Conservation (phyloP, 116 monocot genomes). For the Papilionanthe hybrid region DNA sequence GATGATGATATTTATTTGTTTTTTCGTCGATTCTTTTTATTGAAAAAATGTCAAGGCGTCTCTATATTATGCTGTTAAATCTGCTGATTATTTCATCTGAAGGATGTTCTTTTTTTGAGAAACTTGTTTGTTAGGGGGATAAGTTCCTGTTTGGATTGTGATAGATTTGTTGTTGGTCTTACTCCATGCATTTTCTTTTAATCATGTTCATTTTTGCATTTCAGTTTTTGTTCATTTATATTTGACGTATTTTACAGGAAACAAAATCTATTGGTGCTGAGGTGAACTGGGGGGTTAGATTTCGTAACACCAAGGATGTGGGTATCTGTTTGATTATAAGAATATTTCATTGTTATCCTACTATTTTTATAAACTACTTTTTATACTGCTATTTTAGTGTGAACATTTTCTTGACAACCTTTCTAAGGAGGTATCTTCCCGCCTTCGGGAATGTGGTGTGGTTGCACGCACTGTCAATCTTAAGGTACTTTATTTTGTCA, state of each 20-base stretch:
- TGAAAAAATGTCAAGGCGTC: background rate
- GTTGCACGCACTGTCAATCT: slow-evolving; percentile 73
- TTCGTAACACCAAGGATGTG: slow-evolving; percentile 60
- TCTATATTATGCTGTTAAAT: background rate
- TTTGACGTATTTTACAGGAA: slow-evolving; percentile 50
- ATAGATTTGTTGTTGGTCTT: background rate
- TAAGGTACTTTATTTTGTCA: slow-evolving; percentile 42
- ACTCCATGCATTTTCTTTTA: background rate
- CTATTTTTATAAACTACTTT: background rate
- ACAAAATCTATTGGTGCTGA: slow-evolving; percentile 95
- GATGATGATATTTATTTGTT: background rate
- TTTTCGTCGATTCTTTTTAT: background rate
- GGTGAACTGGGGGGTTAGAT: slow-evolving; percentile 97
- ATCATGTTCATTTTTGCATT: background rate
- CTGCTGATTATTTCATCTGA: background rate
- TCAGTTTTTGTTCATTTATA: background rate
- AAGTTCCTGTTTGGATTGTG: background rate
- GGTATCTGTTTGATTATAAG: slow-evolving; percentile 17
- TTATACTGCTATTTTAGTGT: slow-evolving; percentile 39
- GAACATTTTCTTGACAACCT: slow-evolving; percentile 66
- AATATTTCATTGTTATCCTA: slow-evolving; percentile 1
- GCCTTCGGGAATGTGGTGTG: slow-evolving; percentile 75
- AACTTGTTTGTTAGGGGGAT: background rate
- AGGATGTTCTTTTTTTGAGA: background rate
- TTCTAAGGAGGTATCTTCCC: slow-evolving; percentile 75